Conservation (phyloP, 345 rosid genomes). For the Brassica napus region DNA sequence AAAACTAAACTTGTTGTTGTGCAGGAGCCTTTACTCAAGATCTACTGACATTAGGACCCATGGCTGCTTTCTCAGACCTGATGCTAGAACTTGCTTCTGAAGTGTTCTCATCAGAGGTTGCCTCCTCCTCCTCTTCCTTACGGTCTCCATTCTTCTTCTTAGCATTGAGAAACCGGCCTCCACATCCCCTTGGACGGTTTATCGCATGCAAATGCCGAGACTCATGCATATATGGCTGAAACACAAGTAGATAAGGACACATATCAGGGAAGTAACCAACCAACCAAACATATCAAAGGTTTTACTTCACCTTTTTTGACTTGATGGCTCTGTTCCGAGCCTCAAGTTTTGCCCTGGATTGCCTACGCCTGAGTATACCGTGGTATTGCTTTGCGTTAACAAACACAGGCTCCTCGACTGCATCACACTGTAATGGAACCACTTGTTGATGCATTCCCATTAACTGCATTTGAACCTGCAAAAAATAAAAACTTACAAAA, state of each 20-base stretch:
- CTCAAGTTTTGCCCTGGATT: conserved; percentile 94
- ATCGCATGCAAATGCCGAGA: conserved; percentile 96
- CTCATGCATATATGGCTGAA: conserved; percentile 96
- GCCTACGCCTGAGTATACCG: conserved; percentile 93
- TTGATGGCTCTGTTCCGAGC: conserved; percentile 63
- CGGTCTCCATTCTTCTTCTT: conserved; percentile 60
- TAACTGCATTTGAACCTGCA: conserved; percentile 84
- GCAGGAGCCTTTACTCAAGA: conserved; percentile 41
- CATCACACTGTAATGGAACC: conserved; percentile 88
- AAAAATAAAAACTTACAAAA: neutral
- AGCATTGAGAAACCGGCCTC: conserved; percentile 87
- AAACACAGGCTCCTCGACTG: conserved; percentile 96
- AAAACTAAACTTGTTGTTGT: conserved; percentile 13
- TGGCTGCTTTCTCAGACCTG: conserved; percentile 52
- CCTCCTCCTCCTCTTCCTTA: conserved; percentile 50
- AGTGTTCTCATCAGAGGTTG: conserved; percentile 50
- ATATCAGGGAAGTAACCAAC: neutral
- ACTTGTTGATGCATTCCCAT: conserved; percentile 99
- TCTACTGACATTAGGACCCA: conserved; percentile 44
- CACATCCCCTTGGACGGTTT: conserved; percentile 90
- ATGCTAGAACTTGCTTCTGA: conserved; percentile 65
- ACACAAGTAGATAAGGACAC: conserved; percentile 16
- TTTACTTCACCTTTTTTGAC: conserved; percentile 65
- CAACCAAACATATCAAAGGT: neutral
- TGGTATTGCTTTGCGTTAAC: conserved; percentile 98